Evolutionary conservation across 192 early-diverging fungal genomes (phyloP).

Genomic region (Chytriomyces hyalinus): DNA sequence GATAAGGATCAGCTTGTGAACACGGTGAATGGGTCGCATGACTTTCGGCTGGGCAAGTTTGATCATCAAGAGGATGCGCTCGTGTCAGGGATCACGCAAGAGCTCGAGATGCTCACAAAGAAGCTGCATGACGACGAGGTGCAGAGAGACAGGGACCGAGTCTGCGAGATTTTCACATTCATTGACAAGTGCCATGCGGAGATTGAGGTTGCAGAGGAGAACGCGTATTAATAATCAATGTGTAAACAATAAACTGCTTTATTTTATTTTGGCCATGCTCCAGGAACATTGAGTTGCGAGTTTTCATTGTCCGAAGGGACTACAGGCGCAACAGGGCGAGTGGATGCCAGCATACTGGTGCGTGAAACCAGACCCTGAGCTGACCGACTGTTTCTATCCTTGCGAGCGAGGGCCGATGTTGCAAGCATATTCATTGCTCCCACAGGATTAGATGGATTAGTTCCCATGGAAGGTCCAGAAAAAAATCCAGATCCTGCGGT

Average conservation of each 20-base stretch:
- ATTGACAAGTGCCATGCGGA: conserved; percentile 58
- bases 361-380: too few relatives aligned
- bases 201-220: conserved; percentile 65
- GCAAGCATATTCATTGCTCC: not conserved
- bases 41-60: conserved; percentile 60
- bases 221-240: conserved; percentile 43
- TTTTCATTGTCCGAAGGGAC: not conserved
- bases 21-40: conserved; percentile 64
- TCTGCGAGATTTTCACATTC: conserved; percentile 64
- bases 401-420: not conserved
- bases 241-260: not conserved
- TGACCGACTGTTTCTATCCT: not conserved
- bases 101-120: conserved; percentile 53
- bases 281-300: not conserved
- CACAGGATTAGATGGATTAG: not conserved
- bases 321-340: not conserved
- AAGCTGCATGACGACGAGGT: conserved; percentile 57
- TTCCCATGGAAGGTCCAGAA: too few relatives aligned
- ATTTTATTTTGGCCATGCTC: not conserved
- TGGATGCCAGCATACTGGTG: too few relatives aligned
- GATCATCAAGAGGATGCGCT: conserved; percentile 65
- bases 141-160: conserved; percentile 57
- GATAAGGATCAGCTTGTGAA: conserved; percentile 67
- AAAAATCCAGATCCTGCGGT: not conserved
- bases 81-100: conserved; percentile 55